Conservation (phyloP, 371 early-diverging fungal species). For the Rhizopus sp. region DNA sequence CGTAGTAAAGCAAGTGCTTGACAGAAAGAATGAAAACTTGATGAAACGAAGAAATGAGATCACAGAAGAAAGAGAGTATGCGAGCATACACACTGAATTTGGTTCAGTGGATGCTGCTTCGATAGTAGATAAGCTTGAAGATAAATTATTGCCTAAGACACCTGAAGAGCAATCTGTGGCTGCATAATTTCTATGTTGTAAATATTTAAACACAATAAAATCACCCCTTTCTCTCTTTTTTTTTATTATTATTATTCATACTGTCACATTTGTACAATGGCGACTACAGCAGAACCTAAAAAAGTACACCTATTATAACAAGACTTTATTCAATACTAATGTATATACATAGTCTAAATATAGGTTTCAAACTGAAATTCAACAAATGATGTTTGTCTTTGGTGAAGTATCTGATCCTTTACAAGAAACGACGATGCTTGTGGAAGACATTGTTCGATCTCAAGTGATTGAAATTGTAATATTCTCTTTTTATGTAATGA, state of each 20-base stretch:
- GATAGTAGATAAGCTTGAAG: slow-evolving; percentile 23
- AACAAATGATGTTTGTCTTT: slow-evolving; percentile 98
- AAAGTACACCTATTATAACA: not conserved
- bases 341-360: slow-evolving; percentile 26
- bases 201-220: not conserved
- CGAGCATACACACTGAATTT: slow-evolving; percentile 33
- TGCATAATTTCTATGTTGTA: not conserved
- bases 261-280: not conserved
- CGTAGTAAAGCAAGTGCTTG: slow-evolving; percentile 20
- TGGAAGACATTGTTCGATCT: slow-evolving; percentile 94
- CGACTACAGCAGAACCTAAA: not conserved
- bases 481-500: slow-evolving; percentile 1
- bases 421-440: slow-evolving; percentile 81
- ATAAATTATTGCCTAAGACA: not conserved
- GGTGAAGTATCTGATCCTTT: slow-evolving; percentile 93
- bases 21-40: slow-evolving; percentile 18
- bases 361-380: slow-evolving; percentile 73
- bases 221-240: not conserved
- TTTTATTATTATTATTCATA: not conserved
- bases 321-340: not conserved
- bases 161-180: slow-evolving; percentile 12
- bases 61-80: not conserved
- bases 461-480: slow-evolving; percentile 93
- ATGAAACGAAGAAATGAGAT: not conserved
- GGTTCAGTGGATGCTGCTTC: slow-evolving; percentile 31